Evolutionary conservation across 2,329 filamentous ascomycete genomes (phyloP), one percentile per base, ranked within the genome.

Genomic region (Ascochyta koolunga): DNA sequence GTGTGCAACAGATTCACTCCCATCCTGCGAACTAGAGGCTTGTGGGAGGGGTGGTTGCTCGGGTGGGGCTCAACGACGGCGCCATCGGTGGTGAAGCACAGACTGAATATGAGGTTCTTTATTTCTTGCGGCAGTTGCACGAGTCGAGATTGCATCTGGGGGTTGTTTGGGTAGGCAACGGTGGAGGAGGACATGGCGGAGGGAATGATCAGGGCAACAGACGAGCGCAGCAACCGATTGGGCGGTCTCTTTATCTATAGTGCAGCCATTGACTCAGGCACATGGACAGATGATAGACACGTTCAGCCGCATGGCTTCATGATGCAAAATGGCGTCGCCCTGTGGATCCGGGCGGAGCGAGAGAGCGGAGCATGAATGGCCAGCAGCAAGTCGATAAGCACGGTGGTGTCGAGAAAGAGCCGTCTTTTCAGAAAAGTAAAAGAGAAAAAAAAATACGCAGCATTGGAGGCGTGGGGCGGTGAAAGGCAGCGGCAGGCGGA

Each of bases 61-160:
- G 59, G 52, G 19, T 55, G 54, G 7, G 66, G 60, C 27, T 75
- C 65, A 33, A 64, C 48, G 40, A 74, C 66, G 13, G 68, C 62
- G 24, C 46, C 40, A 19, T 60, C 58, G 10, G 66, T 53, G 27
- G 56, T 52, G n/a, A 76, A 66, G 56, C 65, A 69, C 29, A 64
- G 53, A 19, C 50, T 24, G 50, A 64, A 72, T 43, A 76, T 73
- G 22, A 68, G 57, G 53, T 71, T 64, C 49, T 73, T 71, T 56
- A 75, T 68, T 38, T 76, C 73, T 22, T 65, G 55, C 9, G 72
- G 73, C 15, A 75, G 61, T 35, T 59, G 60, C 16, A 74, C 44
- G 35, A 76, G 64, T 19, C 60, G 61, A 4, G 70, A 75, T 42
- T 73, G 69, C 4, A 60, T 55, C 44, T 74, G 71, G 35, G 62